Percentiles rank a stretch among this genome's conserved stretches.
phyloP scores from a whole-genome alignment of 345 rosid genomes.

The Microthlaspi erraticum region DNA sequence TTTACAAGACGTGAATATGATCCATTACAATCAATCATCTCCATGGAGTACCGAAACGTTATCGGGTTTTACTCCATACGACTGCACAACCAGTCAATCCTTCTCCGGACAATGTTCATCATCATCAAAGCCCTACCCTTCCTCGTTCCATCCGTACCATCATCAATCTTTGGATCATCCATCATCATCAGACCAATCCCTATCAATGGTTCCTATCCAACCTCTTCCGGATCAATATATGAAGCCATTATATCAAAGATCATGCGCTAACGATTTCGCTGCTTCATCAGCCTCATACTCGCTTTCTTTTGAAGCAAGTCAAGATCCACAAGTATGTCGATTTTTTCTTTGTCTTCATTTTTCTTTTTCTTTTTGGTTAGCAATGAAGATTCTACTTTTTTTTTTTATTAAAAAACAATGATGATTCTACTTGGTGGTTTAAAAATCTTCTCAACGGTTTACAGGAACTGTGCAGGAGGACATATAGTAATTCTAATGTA shows the following conservation, averaged over 20 bases:
- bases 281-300: slow-evolving; percentile 40
- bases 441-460: not conserved
- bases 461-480: slow-evolving; percentile 44
- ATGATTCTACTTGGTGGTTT: slow-evolving; percentile 10
- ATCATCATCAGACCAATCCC: slow-evolving; percentile 28
- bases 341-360: not conserved
- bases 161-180: slow-evolving; percentile 33
- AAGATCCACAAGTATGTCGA: slow-evolving; percentile 55
- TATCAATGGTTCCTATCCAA: slow-evolving; percentile 26
- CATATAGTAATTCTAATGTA: slow-evolving; percentile 40
- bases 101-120: slow-evolving; percentile 44
- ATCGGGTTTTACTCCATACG: slow-evolving; percentile 30
- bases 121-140: slow-evolving; percentile 40
- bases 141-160: slow-evolving; percentile 34
- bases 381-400: too few relatives aligned
- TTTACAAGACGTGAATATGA: slow-evolving; percentile 40
- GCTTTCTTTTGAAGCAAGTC: slow-evolving; percentile 52
- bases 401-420: not conserved
- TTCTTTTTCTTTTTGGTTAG: not conserved
- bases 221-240: slow-evolving; percentile 30
- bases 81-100: slow-evolving; percentile 29
- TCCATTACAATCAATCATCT: slow-evolving; percentile 41
- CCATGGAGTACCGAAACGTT: slow-evolving; percentile 34
- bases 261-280: slow-evolving; percentile 17
- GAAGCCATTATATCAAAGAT: slow-evolving; percentile 38